These are phyloP conservation scores for Colletotrichum endophyticum DNA, from an alignment of 2,329 filamentous ascomycete species.

Conservation along the genomic window DNA sequence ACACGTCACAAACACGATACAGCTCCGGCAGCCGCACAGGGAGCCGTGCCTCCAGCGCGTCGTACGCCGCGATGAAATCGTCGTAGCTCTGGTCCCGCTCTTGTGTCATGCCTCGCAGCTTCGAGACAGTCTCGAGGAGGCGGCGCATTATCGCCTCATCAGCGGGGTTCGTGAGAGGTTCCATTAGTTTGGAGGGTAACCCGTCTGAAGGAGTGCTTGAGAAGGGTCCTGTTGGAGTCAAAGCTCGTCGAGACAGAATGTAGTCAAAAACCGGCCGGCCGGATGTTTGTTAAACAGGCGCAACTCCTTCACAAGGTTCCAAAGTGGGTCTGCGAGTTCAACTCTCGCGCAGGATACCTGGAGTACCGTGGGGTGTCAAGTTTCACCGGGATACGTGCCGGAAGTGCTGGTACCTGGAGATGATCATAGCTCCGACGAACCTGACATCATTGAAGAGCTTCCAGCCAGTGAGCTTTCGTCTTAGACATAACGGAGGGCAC, in stretches of 20 bases:
- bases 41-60: neutral
- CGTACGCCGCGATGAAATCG: neutral
- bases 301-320: neutral
- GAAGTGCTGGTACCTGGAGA: neutral
- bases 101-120: neutral
- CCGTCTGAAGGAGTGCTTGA: neutral
- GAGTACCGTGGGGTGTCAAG: neutral
- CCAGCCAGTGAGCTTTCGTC: neutral
- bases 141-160: neutral
- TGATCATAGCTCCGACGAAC: neutral
- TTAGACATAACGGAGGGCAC: neutral
- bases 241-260: neutral
- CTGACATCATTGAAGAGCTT: neutral
- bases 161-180: neutral
- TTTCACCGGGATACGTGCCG: neutral
- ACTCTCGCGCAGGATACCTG: neutral
- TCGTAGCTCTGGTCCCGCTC: neutral
- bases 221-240: neutral
- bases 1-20: neutral
- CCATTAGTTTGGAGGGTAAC: neutral
- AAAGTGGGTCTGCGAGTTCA: neutral
- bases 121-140: neutral
- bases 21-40: neutral
- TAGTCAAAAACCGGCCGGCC: neutral
- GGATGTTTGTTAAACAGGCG: accelerated